A percentile compares a stretch with the other conserved stretches of the same genome.
phyloP scores from a whole-genome alignment of 1,284 basidiomycete species.

The Ceratobasidium sp. region DNA sequence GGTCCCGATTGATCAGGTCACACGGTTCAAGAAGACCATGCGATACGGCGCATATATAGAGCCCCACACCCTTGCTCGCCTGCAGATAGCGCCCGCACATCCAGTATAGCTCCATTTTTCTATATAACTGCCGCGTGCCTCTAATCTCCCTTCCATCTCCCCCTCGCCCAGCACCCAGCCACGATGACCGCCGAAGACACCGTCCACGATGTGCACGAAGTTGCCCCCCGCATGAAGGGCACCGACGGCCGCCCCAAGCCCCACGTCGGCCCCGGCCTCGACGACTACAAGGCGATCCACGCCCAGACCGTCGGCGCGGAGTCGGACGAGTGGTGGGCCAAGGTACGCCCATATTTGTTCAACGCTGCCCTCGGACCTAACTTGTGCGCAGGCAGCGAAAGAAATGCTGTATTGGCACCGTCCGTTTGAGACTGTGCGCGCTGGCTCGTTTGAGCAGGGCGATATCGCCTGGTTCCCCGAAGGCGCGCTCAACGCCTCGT shows the following conservation, averaged over 20 bases:
- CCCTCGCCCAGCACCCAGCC: neutral
- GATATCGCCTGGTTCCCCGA: conserved; percentile 97
- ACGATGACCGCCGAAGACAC: conserved; percentile 40
- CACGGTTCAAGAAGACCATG: conserved; percentile 13
- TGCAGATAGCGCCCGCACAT: conserved; percentile 5
- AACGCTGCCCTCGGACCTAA: conserved; percentile 16
- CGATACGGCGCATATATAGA: conserved; percentile 12
- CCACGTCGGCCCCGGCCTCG: conserved; percentile 78
- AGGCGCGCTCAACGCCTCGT: conserved; percentile 88
- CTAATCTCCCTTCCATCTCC: conserved; percentile 21
- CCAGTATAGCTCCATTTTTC: neutral
- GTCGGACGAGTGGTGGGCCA: conserved; percentile 88
- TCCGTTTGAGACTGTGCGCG: conserved; percentile 88
- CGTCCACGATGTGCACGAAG: conserved; percentile 48
- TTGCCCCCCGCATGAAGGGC: conserved; percentile 71
- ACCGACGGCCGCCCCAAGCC: conserved; percentile 68
- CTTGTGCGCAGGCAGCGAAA: conserved; percentile 70
- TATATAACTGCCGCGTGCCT: conserved; percentile 13
- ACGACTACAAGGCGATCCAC: conserved; percentile 77
- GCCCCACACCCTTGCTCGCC: conserved; percentile 19
- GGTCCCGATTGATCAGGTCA: conserved; percentile 26
- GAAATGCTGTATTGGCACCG: conserved; percentile 90
- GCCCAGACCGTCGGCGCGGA: conserved; percentile 75
- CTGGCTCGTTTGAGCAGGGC: conserved; percentile 86
- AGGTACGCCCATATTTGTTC: conserved; percentile 59